Conservation (phyloP, 1,139 yeast species). For the Yamadazyma triangularis region DNA sequence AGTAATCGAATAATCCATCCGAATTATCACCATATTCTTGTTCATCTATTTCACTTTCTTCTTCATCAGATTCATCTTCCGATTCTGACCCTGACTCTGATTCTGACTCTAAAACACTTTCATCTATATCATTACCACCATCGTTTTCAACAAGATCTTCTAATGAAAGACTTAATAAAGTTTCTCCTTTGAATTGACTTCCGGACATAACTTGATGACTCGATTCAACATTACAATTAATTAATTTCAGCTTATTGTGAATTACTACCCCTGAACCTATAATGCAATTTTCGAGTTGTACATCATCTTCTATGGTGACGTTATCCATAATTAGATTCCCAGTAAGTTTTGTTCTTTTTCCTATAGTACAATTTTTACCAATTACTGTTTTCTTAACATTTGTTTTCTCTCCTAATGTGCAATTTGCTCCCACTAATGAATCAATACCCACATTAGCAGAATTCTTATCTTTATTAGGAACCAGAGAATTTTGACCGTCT, state of each 20-base stretch:
- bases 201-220: slow-evolving; percentile 59
- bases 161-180: slow-evolving; percentile 60
- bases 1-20: slow-evolving; percentile 42
- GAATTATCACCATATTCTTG: slow-evolving; percentile 49
- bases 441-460: slow-evolving; percentile 85
- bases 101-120: slow-evolving; percentile 20
- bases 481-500: neutral
- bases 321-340: slow-evolving; percentile 78
- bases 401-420: slow-evolving; percentile 68
- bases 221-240: slow-evolving; percentile 83
- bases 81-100: slow-evolving; percentile 14
- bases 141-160: slow-evolving; percentile 39
- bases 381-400: slow-evolving; percentile 79
- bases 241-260: slow-evolving; percentile 55
- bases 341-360: slow-evolving; percentile 80
- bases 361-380: slow-evolving; percentile 73
- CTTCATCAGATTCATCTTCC: slow-evolving; percentile 21
- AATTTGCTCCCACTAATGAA: slow-evolving; percentile 62
- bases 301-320: slow-evolving; percentile 75
- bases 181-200: slow-evolving; percentile 77
- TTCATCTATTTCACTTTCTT: slow-evolving; percentile 26
- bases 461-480: slow-evolving; percentile 46
- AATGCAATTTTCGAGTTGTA: slow-evolving; percentile 83
- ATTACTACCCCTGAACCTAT: slow-evolving; percentile 68
- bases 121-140: slow-evolving; percentile 7